These are phyloP conservation scores for Trichoderma afroharzianum DNA, from an alignment of 2,329 filamentous ascomycete genomes.

Conservation along the genomic window DNA sequence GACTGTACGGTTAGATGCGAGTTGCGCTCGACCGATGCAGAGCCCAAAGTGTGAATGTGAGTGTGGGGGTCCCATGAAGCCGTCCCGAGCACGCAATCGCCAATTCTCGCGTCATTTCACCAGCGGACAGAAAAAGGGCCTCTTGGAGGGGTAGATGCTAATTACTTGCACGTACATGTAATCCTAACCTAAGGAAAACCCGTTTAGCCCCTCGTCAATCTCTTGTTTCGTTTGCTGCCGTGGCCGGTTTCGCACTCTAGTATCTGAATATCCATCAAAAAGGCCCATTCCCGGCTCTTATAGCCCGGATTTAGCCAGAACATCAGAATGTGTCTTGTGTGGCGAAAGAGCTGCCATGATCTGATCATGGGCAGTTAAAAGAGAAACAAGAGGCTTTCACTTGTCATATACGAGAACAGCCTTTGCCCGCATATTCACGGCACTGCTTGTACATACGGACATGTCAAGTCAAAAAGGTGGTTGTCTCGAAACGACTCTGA, in stretches of 20 bases:
- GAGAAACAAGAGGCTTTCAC: neutral
- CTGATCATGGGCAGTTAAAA: neutral
- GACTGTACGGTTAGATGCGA: neutral
- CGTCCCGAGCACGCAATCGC: constrained; percentile 15
- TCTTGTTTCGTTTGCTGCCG: neutral
- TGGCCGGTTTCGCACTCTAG: neutral
- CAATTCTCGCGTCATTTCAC: constrained; percentile 13
- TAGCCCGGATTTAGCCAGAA: neutral
- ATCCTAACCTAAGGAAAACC: neutral
- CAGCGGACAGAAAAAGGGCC: neutral
- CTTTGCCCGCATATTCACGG: neutral
- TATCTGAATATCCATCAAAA: neutral
- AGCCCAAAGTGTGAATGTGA: neutral
- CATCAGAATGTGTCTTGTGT: neutral
- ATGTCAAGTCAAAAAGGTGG: neutral
- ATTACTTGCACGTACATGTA: neutral
- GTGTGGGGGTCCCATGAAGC: constrained; percentile 8
- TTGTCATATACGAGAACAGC: neutral
- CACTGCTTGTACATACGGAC: neutral
- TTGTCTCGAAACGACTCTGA: neutral
- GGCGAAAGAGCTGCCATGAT: neutral
- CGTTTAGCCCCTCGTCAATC: neutral
- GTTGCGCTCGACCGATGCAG: neutral
- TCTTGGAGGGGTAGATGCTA: neutral
- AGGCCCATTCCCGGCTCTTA: neutral